Evolutionary conservation across 2,329 filamentous ascomycete species (phyloP), one percentile per base, ranked within the genome.

Genomic region (Curvularia verruculosa): DNA sequence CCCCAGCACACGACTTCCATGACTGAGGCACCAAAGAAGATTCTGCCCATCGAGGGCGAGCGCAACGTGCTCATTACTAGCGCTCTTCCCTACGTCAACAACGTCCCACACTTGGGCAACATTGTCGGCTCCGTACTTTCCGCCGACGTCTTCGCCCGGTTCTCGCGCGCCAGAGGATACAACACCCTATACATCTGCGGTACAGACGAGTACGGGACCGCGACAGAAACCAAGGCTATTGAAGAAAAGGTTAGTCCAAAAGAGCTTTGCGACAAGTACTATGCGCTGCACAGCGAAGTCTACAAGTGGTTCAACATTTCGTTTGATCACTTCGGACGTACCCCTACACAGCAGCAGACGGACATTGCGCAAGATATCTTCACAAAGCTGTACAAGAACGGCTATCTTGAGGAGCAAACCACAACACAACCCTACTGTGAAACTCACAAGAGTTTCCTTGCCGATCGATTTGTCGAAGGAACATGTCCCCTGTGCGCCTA

Each of bases 251-350:
- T 92, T 62, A 92, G 89, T 12, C 92, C 94, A 21, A 84, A 90
- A 69, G 85, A 93, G 73, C 86, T 98, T 12, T 97, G 94, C 81
- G 87, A 90, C 78, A 96, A 97, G 81, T 97, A 96, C 82, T 91
- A 96, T 80, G 87, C 87, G 69, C 87, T 96, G 57, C 94, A 97
- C 79, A 87, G 92, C 69, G 91, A 90, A 47, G 89, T 97, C 65
- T 98, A 98, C 78, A 86, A 96, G 76, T 97, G 94, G 92, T 99
- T 99, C 80, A 87, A 92, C 73, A 94, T 98, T 72, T 88, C 85
- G 56, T 98, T 98, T 74, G 94, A 98, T 79, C 89, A 93, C 77
- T 99, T 98, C 74, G 95, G 93, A 61, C 89, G 93, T 58, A 98
- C 95, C 5, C 92, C 93, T 3, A 98, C 94, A 18, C 79, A 85